Base-by-base conservation (phyloP, 345 rosid genomes). In the Pugionium cornutum region DNA sequence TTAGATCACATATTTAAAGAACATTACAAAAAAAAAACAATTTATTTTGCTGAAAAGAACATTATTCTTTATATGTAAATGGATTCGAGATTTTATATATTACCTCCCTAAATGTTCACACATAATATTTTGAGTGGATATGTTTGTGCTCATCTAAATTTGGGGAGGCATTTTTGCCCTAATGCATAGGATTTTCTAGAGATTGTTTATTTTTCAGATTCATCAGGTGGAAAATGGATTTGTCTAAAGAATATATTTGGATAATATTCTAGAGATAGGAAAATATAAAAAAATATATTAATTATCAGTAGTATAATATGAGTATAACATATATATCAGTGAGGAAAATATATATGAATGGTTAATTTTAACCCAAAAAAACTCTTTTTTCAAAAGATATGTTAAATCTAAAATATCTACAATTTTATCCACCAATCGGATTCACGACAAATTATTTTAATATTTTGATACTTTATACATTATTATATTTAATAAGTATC, bases 1-100 rank as follows among this genome's bases (percentile, higher is more conserved):
- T 53, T 45, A 71, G 1, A 70, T 54, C 50, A 54, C 75, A 62
- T 53, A 49, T 54, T 54, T 47, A 34, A 53, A 54, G 62, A 54
- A 55, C 50, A 55, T 63, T 47, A 25, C 47, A 61, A 46, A 57
- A 18, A 18, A 18, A 18, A 18, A 18, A 18, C 18, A 18, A 18
- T 0, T 18, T 18, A 0, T 18, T 18, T 18, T 18, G 18, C 18
- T 18, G 18, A n/a, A n/a, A n/a, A n/a, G 2, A 37, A 37, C 48
- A 34, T 35, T 45, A 30, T 70, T 53, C 63, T 44, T 70, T 54
- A n/a, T 55, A 63, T 47, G 40, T 64, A 47, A 64, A 47, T 32
- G 37, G 66, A 72, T 64, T 58, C 45, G 47, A 50, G 53, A 50
- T 55, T 55, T 47, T 9, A 2, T 52, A 33, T 36, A 53, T 53